A percentile compares a stretch with the other conserved stretches of the same genome.
Evolutionary conservation across 2,329 filamentous ascomycete genomes (phyloP).

Genomic region (Claviceps sp.): DNA sequence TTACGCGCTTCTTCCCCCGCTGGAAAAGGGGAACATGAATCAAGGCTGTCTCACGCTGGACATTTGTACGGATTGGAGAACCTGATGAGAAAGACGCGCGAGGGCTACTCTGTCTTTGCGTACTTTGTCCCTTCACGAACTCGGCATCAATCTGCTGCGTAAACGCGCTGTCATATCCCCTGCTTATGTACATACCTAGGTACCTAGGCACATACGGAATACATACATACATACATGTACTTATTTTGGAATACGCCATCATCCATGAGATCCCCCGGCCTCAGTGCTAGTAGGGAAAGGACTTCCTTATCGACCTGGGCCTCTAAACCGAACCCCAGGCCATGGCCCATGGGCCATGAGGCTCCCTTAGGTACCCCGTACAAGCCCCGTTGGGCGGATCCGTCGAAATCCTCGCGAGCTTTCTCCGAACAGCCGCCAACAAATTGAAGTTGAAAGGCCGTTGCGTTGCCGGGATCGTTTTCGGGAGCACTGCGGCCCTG

Average conservation of each 20-base stretch:
- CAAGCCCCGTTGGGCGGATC: not conserved
- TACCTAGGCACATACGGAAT: too few species aligned
- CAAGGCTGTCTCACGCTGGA: not conserved
- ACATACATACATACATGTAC: too few species aligned
- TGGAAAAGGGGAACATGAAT: not conserved
- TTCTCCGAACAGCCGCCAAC: not conserved
- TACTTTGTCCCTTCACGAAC: too few species aligned
- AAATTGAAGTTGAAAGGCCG: slow-evolving; percentile 1
- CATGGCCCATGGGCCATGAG: not conserved
- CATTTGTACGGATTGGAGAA: too few species aligned
- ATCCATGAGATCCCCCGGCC: too few species aligned
- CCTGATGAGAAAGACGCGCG: too few species aligned
- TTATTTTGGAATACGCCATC: too few species aligned
- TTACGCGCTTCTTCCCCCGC: not conserved
- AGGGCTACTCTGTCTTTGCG: too few species aligned
- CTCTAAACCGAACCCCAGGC: not conserved
- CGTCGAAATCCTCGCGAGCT: not conserved
- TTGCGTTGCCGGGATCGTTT: slow-evolving; percentile 2
- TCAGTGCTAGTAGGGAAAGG: too few species aligned
- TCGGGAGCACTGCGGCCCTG: slow-evolving; percentile 10
- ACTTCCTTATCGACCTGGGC: not conserved
- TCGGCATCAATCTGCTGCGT: too few species aligned
- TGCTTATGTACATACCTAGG: too few species aligned
- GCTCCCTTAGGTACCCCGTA: not conserved
- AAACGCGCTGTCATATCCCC: too few species aligned